Evolutionary conservation across 2,329 filamentous ascomycete genomes (phyloP).

Genomic region (Ceratocystis lukuohia): DNA sequence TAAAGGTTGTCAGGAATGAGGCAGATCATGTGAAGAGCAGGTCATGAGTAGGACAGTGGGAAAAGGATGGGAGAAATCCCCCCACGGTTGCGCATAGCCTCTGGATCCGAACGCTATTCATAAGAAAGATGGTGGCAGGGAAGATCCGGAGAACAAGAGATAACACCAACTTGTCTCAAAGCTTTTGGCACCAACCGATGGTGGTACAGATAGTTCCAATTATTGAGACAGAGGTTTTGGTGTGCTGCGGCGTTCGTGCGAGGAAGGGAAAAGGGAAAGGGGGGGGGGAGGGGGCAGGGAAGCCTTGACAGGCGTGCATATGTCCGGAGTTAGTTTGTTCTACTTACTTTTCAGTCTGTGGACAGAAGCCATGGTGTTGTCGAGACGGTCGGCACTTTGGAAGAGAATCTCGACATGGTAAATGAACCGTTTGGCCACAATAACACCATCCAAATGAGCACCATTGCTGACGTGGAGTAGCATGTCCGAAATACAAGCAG

Average conservation of each 20-base stretch:
- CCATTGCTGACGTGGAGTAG: slow-evolving; percentile 96
- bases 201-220: background rate
- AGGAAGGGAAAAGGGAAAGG: background rate
- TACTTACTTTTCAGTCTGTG: slow-evolving; percentile 48
- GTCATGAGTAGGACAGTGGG: background rate
- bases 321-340: background rate
- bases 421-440: slow-evolving; percentile 93
- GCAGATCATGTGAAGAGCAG: slow-evolving; percentile 15
- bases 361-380: slow-evolving; percentile 47
- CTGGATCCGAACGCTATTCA: background rate
- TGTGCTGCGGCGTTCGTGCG: background rate
- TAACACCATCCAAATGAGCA: slow-evolving; percentile 84
- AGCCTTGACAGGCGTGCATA: background rate
- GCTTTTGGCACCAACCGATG: background rate
- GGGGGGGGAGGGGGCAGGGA: background rate
- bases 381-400: slow-evolving; percentile 71
- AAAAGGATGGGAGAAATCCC: background rate
- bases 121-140: slow-evolving; percentile 1
- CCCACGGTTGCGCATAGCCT: background rate
- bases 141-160: slow-evolving; percentile 5
- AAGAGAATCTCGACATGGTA: slow-evolving; percentile 91
- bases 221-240: background rate
- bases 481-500: slow-evolving; percentile 98
- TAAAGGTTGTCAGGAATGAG: slow-evolving; percentile 3
- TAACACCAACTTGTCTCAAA: background rate